Evolutionary conservation across 768 basidiomycete species (phyloP).

Genomic region (Arthromyces matolae): DNA sequence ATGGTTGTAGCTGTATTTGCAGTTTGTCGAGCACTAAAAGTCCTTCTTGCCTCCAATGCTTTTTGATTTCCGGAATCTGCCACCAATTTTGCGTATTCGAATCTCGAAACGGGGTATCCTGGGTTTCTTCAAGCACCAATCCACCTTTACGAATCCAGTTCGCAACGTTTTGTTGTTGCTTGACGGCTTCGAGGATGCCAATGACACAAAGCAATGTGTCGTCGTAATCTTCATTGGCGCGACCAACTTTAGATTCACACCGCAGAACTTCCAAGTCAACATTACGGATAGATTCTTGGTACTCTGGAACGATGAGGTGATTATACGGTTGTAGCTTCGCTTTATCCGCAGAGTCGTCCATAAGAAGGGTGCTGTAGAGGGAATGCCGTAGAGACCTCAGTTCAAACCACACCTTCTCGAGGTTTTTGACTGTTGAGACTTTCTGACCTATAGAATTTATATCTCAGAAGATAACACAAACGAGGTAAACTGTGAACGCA

Average conservation of each 20-base stretch:
- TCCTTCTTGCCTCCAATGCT: conserved; percentile 1
- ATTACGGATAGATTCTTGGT: conserved; percentile 30
- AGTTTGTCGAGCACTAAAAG: neutral
- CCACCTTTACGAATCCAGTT: conserved; percentile 64
- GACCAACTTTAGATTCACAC: neutral
- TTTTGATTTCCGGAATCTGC: neutral
- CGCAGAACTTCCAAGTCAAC: conserved; percentile 1
- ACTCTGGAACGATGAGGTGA: conserved; percentile 72
- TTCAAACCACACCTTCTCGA: neutral
- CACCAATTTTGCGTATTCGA: neutral
- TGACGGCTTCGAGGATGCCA: conserved; percentile 58
- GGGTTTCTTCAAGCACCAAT: neutral
- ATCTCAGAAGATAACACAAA: no score
- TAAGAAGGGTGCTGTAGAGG: conserved; percentile 36
- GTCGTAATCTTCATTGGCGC: conserved; percentile 33
- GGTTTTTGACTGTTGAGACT: neutral
- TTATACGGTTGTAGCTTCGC: conserved; percentile 69
- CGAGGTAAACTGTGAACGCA: conserved; percentile 44
- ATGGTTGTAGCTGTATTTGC: no score
- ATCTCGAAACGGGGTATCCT: no score
- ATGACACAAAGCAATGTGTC: conserved; percentile 60
- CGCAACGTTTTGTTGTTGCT: conserved; percentile 56
- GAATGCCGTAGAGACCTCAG: conserved; percentile 28
- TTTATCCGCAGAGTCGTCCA: conserved; percentile 50
- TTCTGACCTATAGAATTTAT: no score